Conservation (phyloP, 2,329 filamentous ascomycete species). For the Phyllosticta citribraziliensis region DNA sequence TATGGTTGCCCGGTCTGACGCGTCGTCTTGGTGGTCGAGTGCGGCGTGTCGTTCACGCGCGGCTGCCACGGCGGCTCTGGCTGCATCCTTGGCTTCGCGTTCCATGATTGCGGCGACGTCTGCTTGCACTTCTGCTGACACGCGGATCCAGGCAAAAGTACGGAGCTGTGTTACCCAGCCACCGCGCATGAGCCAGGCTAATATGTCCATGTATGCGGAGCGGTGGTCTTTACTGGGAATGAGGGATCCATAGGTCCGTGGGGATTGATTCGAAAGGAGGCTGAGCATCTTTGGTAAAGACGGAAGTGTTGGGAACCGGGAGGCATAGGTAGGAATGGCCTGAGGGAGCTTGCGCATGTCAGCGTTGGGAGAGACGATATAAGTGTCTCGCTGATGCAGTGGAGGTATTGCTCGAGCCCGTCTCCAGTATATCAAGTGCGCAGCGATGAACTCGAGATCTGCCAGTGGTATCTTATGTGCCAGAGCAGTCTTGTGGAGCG, state of each 20-base stretch:
- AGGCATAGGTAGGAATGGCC: constrained; percentile 63
- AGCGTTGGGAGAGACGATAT: constrained; percentile 85
- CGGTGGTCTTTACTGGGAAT: constrained; percentile 84
- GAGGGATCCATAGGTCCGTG: constrained; percentile 71
- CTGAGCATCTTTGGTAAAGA: constrained; percentile 80
- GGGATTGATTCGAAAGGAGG: constrained; percentile 60
- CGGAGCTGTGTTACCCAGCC: constrained; percentile 92
- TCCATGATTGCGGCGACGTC: constrained; percentile 67
- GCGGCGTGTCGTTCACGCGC: constrained; percentile 8
- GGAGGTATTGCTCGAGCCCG: constrained; percentile 86
- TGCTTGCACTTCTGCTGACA: constrained; percentile 71
- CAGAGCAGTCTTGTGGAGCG: constrained; percentile 62
- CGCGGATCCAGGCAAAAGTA: constrained; percentile 81
- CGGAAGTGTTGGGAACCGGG: constrained; percentile 73
- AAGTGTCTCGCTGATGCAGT: constrained; percentile 79
- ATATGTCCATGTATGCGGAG: constrained; percentile 75
- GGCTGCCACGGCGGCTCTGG: constrained; percentile 15
- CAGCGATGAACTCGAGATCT: constrained; percentile 78
- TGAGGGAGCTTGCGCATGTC: constrained; percentile 61
- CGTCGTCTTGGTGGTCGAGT: constrained; percentile 8
- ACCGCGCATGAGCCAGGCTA: constrained; percentile 86
- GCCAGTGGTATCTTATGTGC: constrained; percentile 63
- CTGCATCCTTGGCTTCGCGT: constrained; percentile 23
- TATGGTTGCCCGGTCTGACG: constrained; percentile 6
- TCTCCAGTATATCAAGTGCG: constrained; percentile 93